phyloP scores from a whole-genome alignment of 108 stramenopile genomes.

The Fragilaria crotonensis region DNA sequence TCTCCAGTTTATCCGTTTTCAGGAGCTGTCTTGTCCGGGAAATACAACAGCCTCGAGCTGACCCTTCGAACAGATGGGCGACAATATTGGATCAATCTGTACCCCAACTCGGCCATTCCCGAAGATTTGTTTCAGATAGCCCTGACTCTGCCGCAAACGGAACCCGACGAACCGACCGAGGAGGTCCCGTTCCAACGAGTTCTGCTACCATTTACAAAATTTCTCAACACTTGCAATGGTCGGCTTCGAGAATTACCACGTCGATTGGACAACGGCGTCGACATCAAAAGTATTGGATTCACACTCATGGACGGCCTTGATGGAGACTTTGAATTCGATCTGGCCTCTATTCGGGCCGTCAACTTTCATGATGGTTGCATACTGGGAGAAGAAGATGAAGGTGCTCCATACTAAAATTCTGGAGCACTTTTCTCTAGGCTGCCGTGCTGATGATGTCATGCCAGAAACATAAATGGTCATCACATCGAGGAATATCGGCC shows the following conservation, averaged over 20 bases:
- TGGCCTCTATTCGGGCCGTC: slow-evolving; percentile 66
- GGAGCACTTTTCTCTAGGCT: neutral
- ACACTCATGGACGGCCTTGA: slow-evolving; percentile 77
- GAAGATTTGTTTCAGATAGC: slow-evolving; percentile 79
- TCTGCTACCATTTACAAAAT: slow-evolving; percentile 59
- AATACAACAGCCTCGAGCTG: slow-evolving; percentile 74
- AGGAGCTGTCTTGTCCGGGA: slow-evolving; percentile 47
- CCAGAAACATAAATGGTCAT: neutral
- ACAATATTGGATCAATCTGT: slow-evolving; percentile 67
- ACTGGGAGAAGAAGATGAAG: slow-evolving; percentile 6
- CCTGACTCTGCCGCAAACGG: slow-evolving; percentile 41
- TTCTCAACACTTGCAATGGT: slow-evolving; percentile 54
- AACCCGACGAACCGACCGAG: no score
- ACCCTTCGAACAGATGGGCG: slow-evolving; percentile 72
- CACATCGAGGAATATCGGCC: neutral
- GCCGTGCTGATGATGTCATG: no score
- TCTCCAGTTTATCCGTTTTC: slow-evolving; percentile 69
- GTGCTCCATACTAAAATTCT: slow-evolving; percentile 3
- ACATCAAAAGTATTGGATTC: slow-evolving; percentile 64
- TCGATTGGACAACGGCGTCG: slow-evolving; percentile 47
- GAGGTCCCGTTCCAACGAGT: slow-evolving; percentile 27
- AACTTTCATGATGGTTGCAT: slow-evolving; percentile 35
- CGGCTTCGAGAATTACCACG: slow-evolving; percentile 52
- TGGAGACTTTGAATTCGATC: slow-evolving; percentile 74
- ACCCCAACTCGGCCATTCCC: slow-evolving; percentile 61